phyloP scores from a whole-genome alignment of 805 yeast genomes.

The Hanseniaspora meyeri region DNA sequence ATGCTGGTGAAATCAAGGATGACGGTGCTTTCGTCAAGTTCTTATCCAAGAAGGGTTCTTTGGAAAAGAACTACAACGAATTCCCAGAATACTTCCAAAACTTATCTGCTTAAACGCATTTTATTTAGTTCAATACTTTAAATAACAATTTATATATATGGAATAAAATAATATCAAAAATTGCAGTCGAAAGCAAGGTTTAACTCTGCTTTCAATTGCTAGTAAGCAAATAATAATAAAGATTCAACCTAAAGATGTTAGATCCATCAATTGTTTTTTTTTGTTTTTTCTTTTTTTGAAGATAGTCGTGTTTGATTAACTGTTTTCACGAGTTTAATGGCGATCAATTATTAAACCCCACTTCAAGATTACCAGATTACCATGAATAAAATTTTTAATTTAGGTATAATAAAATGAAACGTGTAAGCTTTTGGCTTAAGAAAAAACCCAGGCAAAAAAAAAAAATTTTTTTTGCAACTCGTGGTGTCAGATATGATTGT shows the following conservation, averaged over 20 bases:
- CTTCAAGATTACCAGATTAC: too few species aligned
- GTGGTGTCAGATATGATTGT: neutral
- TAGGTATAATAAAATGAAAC: neutral
- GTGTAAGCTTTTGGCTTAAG: neutral
- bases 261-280: too few species aligned
- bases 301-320: too few species aligned
- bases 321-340: too few species aligned
- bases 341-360: too few species aligned
- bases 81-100: slow-evolving; percentile 70
- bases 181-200: neutral
- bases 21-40: slow-evolving; percentile 99
- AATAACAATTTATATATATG: neutral
- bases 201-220: too few species aligned
- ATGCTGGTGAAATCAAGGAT: slow-evolving; percentile 96
- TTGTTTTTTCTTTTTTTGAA: too few species aligned
- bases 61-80: slow-evolving; percentile 78
- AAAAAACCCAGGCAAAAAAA: neutral
- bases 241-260: too few species aligned
- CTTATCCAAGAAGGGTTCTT: slow-evolving; percentile 91
- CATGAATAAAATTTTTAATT: too few species aligned
- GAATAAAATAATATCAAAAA: neutral
- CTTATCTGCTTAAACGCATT: slow-evolving; percentile 23
- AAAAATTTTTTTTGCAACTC: neutral
- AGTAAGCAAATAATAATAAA: too few species aligned
- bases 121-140: neutral